Evolutionary conservation across 768 basidiomycete genomes (phyloP), one percentile per base, ranked within the genome.

Genomic region (Collybiopsis confluens): DNA sequence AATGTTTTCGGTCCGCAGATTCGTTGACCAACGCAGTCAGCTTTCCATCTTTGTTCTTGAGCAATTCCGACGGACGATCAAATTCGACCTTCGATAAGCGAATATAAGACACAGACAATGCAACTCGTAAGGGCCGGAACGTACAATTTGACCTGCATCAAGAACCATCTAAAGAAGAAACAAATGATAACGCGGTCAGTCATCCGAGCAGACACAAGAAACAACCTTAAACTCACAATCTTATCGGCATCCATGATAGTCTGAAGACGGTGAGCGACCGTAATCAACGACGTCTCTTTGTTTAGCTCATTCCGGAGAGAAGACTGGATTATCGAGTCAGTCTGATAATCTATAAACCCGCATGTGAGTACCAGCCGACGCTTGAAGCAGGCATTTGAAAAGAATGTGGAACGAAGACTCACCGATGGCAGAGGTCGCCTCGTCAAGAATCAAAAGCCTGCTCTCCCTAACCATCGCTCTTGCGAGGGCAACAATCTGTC

Each of bases 401-500:
- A n/a, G n/a, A n/a, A n/a, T n/a, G n/a, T n/a, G n/a, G n/a, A n/a
- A n/a, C n/a, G 20, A 15, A n/a, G 0, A 26, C 20, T 40, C 45
- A 56, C 59, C 62, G 8, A 64, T 62, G 20, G 63, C 61, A 10
- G 64, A 62, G 7, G 64, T 66, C 3, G 62, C 64, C 55, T 84
- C 82, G 48, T 81, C 83, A 28, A 83, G 69, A 35, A 83, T 74
- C 50, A 84, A 74, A 53, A 83, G 70, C 28, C 73, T 62, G 58
- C 76, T 81, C 23, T 73, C 70, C n/a, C 79, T 67, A 27, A 83
- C 65, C 26, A 84, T 67, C 0, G 83, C 82, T 15, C 82, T 73
- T 1, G 82, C 82, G 73, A 84, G 75, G 1, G 82, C 79, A 42
- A 84, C 78, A 40, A 84, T 66, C 59, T 89, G 86, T 10, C 86